These are phyloP conservation scores for Cladosporium sp. DNA, from an alignment of 2,329 filamentous ascomycete genomes.

Conservation along the genomic window DNA sequence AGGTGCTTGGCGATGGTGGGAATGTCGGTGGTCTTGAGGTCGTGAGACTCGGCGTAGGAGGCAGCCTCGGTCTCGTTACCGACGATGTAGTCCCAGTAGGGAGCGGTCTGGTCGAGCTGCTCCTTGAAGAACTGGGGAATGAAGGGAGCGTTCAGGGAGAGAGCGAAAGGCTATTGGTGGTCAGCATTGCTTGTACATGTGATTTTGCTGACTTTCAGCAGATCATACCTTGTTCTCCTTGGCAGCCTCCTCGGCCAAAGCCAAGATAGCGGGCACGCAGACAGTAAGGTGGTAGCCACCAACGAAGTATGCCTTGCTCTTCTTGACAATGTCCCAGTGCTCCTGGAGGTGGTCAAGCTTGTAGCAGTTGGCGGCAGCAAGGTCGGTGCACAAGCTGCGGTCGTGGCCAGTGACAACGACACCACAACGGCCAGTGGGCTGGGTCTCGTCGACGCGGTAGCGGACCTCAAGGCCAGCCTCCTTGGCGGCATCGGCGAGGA, in stretches of 20 bases:
- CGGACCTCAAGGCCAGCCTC: slow-evolving; percentile 88
- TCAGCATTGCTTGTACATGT: neutral
- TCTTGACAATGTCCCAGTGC: slow-evolving; percentile 90
- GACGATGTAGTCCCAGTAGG: slow-evolving; percentile 94
- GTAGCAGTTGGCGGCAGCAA: slow-evolving; percentile 96
- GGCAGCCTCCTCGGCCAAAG: slow-evolving; percentile 87
- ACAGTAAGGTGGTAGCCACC: slow-evolving; percentile 98
- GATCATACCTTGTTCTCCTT: slow-evolving; percentile 73
- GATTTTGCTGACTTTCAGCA: slow-evolving; percentile 21
- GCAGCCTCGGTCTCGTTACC: slow-evolving; percentile 96
- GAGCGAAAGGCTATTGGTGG: slow-evolving; percentile 65
- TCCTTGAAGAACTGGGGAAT: slow-evolving; percentile 99
- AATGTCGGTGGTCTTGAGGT: slow-evolving; percentile 72
- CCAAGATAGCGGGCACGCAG: slow-evolving; percentile 85
- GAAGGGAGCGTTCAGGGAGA: slow-evolving; percentile 93
- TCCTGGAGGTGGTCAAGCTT: slow-evolving; percentile 92
- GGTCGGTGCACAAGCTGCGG: slow-evolving; percentile 90
- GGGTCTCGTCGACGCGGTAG: slow-evolving; percentile 85
- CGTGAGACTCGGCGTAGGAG: slow-evolving; percentile 81
- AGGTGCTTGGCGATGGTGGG: slow-evolving; percentile 82
- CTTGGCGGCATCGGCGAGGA: slow-evolving; percentile 81
- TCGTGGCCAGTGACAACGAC: slow-evolving; percentile 97
- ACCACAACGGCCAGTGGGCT: slow-evolving; percentile 89
- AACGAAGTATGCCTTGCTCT: slow-evolving; percentile 86
- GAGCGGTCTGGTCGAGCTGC: slow-evolving; percentile 77